These are phyloP conservation scores for Cicer yamashitae DNA, from an alignment of 306 rosid species.

Conservation along the genomic window DNA sequence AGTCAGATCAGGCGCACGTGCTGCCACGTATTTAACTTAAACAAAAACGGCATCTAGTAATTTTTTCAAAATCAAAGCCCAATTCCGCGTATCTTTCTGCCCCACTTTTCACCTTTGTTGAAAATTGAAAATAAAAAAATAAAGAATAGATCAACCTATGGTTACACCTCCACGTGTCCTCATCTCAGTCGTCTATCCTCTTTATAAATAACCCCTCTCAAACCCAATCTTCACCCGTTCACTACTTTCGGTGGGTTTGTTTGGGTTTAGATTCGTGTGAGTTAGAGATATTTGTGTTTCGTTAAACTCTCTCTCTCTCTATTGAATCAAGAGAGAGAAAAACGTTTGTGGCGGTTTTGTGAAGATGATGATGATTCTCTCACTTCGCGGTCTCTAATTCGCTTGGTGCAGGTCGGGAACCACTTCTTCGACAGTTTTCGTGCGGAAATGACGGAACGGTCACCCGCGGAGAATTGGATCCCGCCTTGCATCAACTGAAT, in stretches of 20 bases:
- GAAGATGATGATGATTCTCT: slow-evolving; percentile 23
- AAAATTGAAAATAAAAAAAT: background rate
- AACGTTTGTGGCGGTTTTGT: slow-evolving; percentile 12
- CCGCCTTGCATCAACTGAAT: slow-evolving; percentile 99
- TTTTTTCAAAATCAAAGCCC: slow-evolving; percentile 34
- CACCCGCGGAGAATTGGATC: slow-evolving; percentile 58
- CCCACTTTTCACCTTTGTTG: background rate
- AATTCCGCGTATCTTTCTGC: background rate
- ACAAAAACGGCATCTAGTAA: slow-evolving; percentile 33
- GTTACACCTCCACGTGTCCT: slow-evolving; percentile 42
- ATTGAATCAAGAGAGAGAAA: background rate
- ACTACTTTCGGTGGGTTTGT: slow-evolving; percentile 39
- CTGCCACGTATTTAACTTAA: slow-evolving; percentile 21
- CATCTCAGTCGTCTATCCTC: slow-evolving; percentile 43
- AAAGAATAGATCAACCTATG: background rate
- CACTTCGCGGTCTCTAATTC: slow-evolving; percentile 92
- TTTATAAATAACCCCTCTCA: slow-evolving; percentile 47
- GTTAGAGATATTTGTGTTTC: background rate
- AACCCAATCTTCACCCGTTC: slow-evolving; percentile 43
- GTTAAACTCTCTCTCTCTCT: slow-evolving; percentile 4
- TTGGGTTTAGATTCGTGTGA: slow-evolving; percentile 30
- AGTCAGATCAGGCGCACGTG: slow-evolving; percentile 51
- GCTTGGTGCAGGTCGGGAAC: slow-evolving; percentile 99
- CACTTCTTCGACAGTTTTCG: slow-evolving; percentile 46
- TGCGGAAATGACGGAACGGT: slow-evolving; percentile 12